Base-by-base conservation (phyloP, 2,329 filamentous ascomycete genomes). In the Cercospora sp. region DNA sequence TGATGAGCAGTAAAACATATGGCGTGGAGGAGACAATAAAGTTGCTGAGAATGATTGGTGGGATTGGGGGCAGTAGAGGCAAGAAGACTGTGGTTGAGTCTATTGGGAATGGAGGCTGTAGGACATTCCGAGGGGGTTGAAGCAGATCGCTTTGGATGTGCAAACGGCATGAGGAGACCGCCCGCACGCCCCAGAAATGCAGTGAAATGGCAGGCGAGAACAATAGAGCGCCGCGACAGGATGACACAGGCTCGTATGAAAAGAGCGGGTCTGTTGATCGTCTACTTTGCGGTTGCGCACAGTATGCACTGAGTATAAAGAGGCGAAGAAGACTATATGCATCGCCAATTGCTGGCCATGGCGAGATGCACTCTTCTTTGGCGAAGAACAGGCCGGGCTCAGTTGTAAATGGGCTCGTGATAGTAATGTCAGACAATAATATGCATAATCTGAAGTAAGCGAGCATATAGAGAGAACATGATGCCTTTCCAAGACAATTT, bases 1-100 rank as follows among this genome's bases (percentile, higher is more conserved):
- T 85, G 74, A 80, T 88, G 4, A 83, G 81, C 69, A 86, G 84
- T 13, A 78, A 76, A 61, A 80, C 77, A 61, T 86, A 82, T 74
- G 77, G 75, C 0, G 72, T 76, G 8, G 80, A 85, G 37, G 84
- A 88, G 61, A 81, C 87, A 1, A 79, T 81, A 62, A 73, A 71
- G 57, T 71, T 79, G 73, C 67, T 83, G 55, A 70, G 72, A 69
- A 71, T 78, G 55, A 66, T 45, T 28, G 63, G 37, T 3, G 70
- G 69, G 1, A 53, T 68, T 2, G 58, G 49, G 12, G 60, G 66
- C 10, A 65, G 45, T 16, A 65, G 58, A 16, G 71, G 57, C 1
- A 69, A 67, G 18, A 67, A 63, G 13, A 71, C 70, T n/a, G 45
- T 70, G 34, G 63, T 64, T 6, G 68, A 68, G 16, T 16, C 40